Conservation (phyloP, 2,329 filamentous ascomycete genomes). For the Neonectria neomacrospora region DNA sequence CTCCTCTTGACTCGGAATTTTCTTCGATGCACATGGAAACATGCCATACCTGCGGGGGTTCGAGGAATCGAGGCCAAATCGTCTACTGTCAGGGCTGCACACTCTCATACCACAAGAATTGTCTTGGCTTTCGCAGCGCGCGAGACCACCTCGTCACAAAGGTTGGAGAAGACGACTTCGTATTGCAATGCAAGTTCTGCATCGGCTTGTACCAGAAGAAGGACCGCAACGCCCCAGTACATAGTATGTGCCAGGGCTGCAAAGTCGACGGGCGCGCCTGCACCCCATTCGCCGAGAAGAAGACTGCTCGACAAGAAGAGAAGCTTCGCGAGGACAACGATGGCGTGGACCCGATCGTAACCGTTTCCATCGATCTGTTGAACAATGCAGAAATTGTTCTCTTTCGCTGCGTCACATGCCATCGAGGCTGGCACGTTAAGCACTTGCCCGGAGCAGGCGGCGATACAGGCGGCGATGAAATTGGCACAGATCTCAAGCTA, state of each 20-base stretch:
- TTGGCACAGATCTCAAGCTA: conserved; percentile 47
- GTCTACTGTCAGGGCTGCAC: conserved; percentile 94
- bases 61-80: conserved; percentile 69
- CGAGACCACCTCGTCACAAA: conserved; percentile 95
- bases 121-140: conserved; percentile 76
- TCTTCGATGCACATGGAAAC: conserved; percentile 72
- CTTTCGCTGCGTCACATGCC: conserved; percentile 84
- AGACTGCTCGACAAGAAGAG: conserved; percentile 84
- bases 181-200: conserved; percentile 91
- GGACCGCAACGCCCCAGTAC: conserved; percentile 74
- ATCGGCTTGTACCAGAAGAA: conserved; percentile 75
- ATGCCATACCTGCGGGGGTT: conserved; percentile 75
- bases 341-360: conserved; percentile 79
- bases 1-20: conserved; percentile 74
- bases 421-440: conserved; percentile 83
- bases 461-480: conserved; percentile 43
- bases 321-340: conserved; percentile 81
- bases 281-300: conserved; percentile 76
- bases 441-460: conserved; percentile 72
- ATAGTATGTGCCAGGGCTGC: conserved; percentile 79
- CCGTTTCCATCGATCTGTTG: conserved; percentile 70
- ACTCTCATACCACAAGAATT: conserved; percentile 82
- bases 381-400: conserved; percentile 82
- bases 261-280: conserved; percentile 74
- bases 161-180: conserved; percentile 77